Conservation (phyloP, 1,139 yeast genomes). For the Debaryomyces udenii region DNA sequence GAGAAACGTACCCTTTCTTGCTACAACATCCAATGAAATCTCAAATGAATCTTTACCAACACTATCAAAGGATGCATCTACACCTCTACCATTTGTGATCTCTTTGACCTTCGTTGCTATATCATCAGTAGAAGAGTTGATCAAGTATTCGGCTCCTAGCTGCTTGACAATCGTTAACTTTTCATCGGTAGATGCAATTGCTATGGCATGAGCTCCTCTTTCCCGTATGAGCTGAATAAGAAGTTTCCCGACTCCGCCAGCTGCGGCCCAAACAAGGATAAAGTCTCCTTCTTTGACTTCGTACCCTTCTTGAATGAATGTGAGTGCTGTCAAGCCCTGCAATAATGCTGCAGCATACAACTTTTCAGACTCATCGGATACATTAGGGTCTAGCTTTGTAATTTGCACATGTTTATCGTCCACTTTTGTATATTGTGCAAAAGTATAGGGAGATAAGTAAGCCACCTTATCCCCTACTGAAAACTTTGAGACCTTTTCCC, state of each 20-base stretch:
- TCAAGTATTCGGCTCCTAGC: slow-evolving; percentile 74
- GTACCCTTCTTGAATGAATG: slow-evolving; percentile 69
- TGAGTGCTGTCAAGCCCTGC: slow-evolving; percentile 80
- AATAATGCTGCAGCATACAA: slow-evolving; percentile 61
- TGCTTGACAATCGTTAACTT: slow-evolving; percentile 61
- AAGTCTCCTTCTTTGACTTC: slow-evolving; percentile 67
- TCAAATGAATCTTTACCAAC: slow-evolving; percentile 82
- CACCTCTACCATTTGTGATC: slow-evolving; percentile 73
- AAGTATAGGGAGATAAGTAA: slow-evolving; percentile 53
- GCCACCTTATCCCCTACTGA: slow-evolving; percentile 75
- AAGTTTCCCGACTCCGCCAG: slow-evolving; percentile 87
- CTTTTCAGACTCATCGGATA: slow-evolving; percentile 50
- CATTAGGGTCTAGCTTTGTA: slow-evolving; percentile 51
- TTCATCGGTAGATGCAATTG: slow-evolving; percentile 75
- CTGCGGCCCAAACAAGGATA: slow-evolving; percentile 85
- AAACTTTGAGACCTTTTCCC: slow-evolving; percentile 57
- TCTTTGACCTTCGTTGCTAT: slow-evolving; percentile 61
- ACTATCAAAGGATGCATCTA: slow-evolving; percentile 72
- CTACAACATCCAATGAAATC: slow-evolving; percentile 60
- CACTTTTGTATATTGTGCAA: slow-evolving; percentile 71
- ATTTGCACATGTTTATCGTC: slow-evolving; percentile 33
- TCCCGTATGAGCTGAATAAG: slow-evolving; percentile 62
- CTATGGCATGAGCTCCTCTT: slow-evolving; percentile 80
- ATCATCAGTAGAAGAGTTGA: slow-evolving; percentile 62
- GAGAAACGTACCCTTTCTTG: slow-evolving; percentile 73